Base-by-base conservation (phyloP, 2,329 filamentous ascomycete species). In the Verticillium longisporum region DNA sequence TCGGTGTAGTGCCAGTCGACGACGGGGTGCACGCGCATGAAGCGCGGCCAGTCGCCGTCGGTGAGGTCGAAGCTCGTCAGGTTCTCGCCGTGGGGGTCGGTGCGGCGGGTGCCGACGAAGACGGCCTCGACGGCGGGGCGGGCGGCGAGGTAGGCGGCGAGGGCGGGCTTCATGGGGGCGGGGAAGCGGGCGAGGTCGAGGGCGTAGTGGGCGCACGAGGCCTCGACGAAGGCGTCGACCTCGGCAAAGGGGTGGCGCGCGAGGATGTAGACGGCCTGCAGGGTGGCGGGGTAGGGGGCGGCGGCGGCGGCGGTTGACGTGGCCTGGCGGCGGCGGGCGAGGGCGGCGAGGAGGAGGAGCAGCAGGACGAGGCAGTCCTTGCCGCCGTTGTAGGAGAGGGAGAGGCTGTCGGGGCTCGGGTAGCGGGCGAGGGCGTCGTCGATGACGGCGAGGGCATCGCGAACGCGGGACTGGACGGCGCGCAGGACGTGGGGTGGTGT, bases 1-100 rank as follows among this genome's bases (percentile, higher is more conserved):
- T 98, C 94, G 11, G 86, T 85, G 74, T 97, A 97, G 73, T 95
- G 91, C 95, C 95, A 99, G 75, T 99, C 95, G 70, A 99, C 93
- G 10, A 99, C 90, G 0, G 95, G 94, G 74, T 99, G 92, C 63
- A 98, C 83, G 62, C 95, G 86, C 88, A 98, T 93, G 70, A 98
- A 97, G 54, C 82, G 78, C 38, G 95, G 95, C 95, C 95, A 99
- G 2, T 89, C 92, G 38, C 83, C 80, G 74, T 98, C 95, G 4
- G 95, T 99, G 58, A 83, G 84, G 71, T 96, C 91, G 71, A 98
- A 98, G 74, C 90, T 86, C 45, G 84, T 89, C 68, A 99, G 74
- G 15, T 82, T 79, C 67, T 86, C 87, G 56, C 94, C 92, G 72
- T 98, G 92, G 6, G 95, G 95, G 74, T 99, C 95, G 3, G 95